phyloP scores from a whole-genome alignment of 768 basidiomycete species.

The Pulveroboletus ravenelii region DNA sequence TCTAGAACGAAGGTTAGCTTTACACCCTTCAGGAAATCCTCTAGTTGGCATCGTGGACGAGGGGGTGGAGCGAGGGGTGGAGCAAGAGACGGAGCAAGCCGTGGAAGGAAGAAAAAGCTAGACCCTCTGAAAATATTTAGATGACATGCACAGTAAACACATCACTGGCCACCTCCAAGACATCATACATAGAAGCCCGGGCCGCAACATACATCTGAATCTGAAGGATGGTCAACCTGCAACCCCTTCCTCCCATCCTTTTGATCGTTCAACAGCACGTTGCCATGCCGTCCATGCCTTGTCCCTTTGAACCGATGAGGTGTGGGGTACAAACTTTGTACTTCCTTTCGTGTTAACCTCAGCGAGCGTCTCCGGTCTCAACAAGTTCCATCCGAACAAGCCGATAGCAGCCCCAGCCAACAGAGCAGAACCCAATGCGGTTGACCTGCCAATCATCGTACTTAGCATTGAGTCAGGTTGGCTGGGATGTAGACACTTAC shows the following conservation, averaged over 20 bases:
- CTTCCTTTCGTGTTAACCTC: slow-evolving; percentile 87
- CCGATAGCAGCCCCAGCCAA: slow-evolving; percentile 85
- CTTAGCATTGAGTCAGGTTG: not conserved
- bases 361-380: slow-evolving; percentile 71
- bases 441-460: slow-evolving; percentile 55
- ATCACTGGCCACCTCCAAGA: not conserved
- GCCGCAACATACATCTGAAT: not conserved
- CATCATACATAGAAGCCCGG: not conserved
- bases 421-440: slow-evolving; percentile 91
- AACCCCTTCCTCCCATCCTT: slow-evolving; percentile 69
- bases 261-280: slow-evolving; percentile 79
- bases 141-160: slow-evolving; percentile 5
- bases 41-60: slow-evolving; percentile 45
- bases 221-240: slow-evolving; percentile 18
- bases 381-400: slow-evolving; percentile 90
- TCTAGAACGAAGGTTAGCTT: slow-evolving; percentile 43
- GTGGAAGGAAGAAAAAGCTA: slow-evolving; percentile 58
- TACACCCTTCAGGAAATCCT: slow-evolving; percentile 67
- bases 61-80: slow-evolving; percentile 43
- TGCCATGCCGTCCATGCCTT: slow-evolving; percentile 81
- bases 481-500: slow-evolving; percentile 41
- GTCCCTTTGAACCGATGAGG: slow-evolving; percentile 50
- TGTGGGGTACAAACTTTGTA: slow-evolving; percentile 57
- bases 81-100: slow-evolving; percentile 28
- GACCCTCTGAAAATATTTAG: slow-evolving; percentile 82